Evolutionary conservation across 805 yeast species (phyloP).

Genomic region (Metschnikowia matae): DNA sequence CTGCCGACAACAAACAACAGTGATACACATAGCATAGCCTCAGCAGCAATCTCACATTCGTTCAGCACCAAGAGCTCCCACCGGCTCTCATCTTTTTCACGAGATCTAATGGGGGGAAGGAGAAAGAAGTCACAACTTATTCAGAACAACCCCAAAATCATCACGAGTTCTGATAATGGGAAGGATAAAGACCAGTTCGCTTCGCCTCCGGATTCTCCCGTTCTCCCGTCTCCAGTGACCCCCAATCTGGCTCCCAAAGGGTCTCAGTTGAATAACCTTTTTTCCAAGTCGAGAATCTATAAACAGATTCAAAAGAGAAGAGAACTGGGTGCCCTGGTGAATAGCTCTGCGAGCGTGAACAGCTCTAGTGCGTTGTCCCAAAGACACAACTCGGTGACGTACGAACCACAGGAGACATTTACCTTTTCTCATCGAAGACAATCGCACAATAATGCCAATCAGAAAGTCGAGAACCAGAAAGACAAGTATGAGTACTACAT

Average conservation of each 20-base stretch:
- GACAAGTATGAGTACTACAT: slow-evolving; percentile 34
- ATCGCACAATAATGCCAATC: slow-evolving; percentile 10
- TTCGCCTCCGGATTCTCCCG: slow-evolving; percentile 2
- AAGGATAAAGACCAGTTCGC: not conserved
- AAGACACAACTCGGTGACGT: slow-evolving; percentile 19
- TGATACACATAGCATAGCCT: slow-evolving; percentile 2
- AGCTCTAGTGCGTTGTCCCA: slow-evolving; percentile 23
- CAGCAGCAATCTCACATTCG: slow-evolving; percentile 2
- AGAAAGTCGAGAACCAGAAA: slow-evolving; percentile 28
- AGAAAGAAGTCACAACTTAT: slow-evolving; percentile 13
- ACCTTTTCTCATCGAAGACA: slow-evolving; percentile 18
- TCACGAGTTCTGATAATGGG: not conserved
- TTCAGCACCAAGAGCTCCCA: slow-evolving; percentile 1
- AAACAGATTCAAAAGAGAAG: slow-evolving; percentile 34
- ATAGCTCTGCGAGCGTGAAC: slow-evolving; percentile 12
- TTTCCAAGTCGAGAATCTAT: slow-evolving; percentile 35
- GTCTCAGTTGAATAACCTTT: slow-evolving; percentile 18
- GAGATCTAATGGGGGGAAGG: slow-evolving; percentile 11
- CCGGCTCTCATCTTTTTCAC: slow-evolving; percentile 11
- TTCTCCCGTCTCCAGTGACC: slow-evolving; percentile 1
- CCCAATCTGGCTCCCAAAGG: slow-evolving; percentile 5
- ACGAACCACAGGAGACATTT: slow-evolving; percentile 12
- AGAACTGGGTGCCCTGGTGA: slow-evolving; percentile 26
- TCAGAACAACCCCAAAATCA: slow-evolving; percentile 1
- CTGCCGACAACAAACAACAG: not conserved